These are phyloP conservation scores for Aegilops bicornis DNA, from an alignment of 176 grass and related monocot genomes.

Conservation along the genomic window DNA sequence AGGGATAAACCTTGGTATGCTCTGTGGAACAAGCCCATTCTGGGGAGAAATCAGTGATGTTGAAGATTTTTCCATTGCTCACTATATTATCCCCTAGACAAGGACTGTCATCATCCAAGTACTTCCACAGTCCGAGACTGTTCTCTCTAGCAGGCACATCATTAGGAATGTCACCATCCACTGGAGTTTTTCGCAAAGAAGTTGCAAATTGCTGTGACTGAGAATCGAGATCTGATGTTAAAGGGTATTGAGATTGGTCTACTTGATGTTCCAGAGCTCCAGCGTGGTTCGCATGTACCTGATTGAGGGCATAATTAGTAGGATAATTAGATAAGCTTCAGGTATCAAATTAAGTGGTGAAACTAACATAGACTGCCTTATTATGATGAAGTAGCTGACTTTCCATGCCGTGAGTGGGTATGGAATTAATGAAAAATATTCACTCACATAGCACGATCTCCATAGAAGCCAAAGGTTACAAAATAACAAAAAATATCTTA, in stretches of 20 bases:
- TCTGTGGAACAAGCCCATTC: conserved; percentile 82
- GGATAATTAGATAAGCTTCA: conserved; percentile 42
- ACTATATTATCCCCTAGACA: conserved; percentile 38
- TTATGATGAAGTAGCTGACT: background rate
- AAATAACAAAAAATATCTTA: background rate
- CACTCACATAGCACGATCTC: background rate
- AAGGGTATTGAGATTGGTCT: conserved; percentile 29
- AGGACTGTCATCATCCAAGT: conserved; percentile 45
- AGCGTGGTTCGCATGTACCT: conserved; percentile 31
- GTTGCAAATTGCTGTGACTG: conserved; percentile 31
- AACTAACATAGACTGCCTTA: conserved; percentile 36
- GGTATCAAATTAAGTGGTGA: conserved; percentile 18
- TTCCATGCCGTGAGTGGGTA: background rate
- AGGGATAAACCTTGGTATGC: conserved; percentile 64
- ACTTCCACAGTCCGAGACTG: conserved; percentile 64
- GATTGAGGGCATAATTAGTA: conserved; percentile 28
- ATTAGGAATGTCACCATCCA: conserved; percentile 24
- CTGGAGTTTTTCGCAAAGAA: conserved; percentile 25
- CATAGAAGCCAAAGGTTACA: background rate
- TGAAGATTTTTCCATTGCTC: conserved; percentile 43
- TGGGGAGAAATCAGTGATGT: conserved; percentile 80
- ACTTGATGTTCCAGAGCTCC: conserved; percentile 35
- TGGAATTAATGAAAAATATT: background rate
- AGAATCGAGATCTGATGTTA: conserved; percentile 37
- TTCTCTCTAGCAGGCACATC: conserved; percentile 49